A percentile compares a stretch with the other conserved stretches of the same genome.
phyloP scores from a whole-genome alignment of 2,329 filamentous ascomycete genomes.

The Fusarium incarnatum region DNA sequence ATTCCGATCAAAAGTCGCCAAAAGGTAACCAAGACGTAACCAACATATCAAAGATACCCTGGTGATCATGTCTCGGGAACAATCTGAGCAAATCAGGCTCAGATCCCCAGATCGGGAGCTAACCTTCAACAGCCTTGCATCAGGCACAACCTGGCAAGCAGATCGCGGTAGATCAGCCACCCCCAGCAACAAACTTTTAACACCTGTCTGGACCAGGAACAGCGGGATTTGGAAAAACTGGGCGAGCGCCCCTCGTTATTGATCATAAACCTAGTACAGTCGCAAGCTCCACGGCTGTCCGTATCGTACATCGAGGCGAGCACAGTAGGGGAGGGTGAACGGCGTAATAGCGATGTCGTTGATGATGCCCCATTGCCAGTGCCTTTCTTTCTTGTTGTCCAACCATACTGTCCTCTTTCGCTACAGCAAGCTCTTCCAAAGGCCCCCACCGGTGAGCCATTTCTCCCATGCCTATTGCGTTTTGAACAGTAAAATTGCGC shows the following conservation, averaged over 20 bases:
- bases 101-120: conserved; percentile 13
- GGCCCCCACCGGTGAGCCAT: conserved; percentile 45
- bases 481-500: conserved; percentile 98
- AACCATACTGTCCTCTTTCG: conserved; percentile 36
- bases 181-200: conserved; percentile 10
- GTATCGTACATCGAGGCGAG: conserved; percentile 36
- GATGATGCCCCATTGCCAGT: conserved; percentile 17
- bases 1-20: neutral
- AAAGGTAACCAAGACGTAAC: neutral
- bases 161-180: conserved; percentile 20
- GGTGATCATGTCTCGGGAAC: conserved; percentile 25
- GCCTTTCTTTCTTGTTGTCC: conserved; percentile 27
- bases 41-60: conserved; percentile 6
- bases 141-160: conserved; percentile 18
- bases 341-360: conserved; percentile 32
- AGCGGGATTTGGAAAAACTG: conserved; percentile 36
- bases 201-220: conserved; percentile 22
- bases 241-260: conserved; percentile 43
- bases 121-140: conserved; percentile 19
- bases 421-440: conserved; percentile 49
- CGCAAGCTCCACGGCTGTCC: conserved; percentile 21
- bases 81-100: conserved; percentile 3
- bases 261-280: conserved; percentile 41
- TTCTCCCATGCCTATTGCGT: conserved; percentile 76
- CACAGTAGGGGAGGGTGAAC: conserved; percentile 34